Conservation (phyloP, 1,284 basidiomycete genomes). For the Phlebopus sp. region DNA sequence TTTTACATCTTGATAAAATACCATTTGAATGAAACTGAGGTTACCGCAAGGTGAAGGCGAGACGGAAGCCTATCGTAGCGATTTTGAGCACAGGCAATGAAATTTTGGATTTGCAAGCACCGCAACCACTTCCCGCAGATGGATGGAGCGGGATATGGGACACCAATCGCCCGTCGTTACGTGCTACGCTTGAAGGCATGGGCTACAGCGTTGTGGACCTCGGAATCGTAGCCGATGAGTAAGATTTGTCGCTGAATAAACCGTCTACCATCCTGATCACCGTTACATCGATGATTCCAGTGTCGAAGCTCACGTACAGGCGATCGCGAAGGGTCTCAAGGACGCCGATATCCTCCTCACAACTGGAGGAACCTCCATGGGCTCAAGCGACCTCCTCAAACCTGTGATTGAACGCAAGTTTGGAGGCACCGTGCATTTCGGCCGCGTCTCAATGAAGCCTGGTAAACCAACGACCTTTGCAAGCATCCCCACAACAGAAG, state of each 20-base stretch:
- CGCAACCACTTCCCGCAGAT: constrained; percentile 34
- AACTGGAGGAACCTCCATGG: constrained; percentile 91
- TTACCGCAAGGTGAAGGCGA: constrained; percentile 57
- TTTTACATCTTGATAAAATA: neutral
- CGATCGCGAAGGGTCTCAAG: constrained; percentile 55
- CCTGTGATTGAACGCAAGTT: constrained; percentile 83
- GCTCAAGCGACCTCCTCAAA: constrained; percentile 81
- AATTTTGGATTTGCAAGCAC: constrained; percentile 61
- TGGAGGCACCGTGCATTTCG: constrained; percentile 75
- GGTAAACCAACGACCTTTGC: constrained; percentile 89
- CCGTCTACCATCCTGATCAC: neutral
- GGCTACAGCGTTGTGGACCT: constrained; percentile 81
- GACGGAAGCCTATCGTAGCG: constrained; percentile 72
- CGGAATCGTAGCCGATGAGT: constrained; percentile 76
- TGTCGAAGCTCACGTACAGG: constrained; percentile 57
- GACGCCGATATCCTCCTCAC: constrained; percentile 75
- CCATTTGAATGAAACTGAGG: neutral
- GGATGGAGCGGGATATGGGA: constrained; percentile 76
- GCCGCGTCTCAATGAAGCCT: constrained; percentile 68
- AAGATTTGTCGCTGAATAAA: constrained; percentile 15
- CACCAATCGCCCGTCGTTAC: constrained; percentile 79
- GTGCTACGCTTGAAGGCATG: constrained; percentile 64
- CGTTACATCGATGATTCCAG: constrained; percentile 34
- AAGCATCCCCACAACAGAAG: constrained; percentile 49
- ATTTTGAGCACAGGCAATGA: constrained; percentile 87